These are phyloP conservation scores for Amesomyces nigricolor DNA, from an alignment of 2,329 filamentous ascomycete genomes.

Conservation along the genomic window DNA sequence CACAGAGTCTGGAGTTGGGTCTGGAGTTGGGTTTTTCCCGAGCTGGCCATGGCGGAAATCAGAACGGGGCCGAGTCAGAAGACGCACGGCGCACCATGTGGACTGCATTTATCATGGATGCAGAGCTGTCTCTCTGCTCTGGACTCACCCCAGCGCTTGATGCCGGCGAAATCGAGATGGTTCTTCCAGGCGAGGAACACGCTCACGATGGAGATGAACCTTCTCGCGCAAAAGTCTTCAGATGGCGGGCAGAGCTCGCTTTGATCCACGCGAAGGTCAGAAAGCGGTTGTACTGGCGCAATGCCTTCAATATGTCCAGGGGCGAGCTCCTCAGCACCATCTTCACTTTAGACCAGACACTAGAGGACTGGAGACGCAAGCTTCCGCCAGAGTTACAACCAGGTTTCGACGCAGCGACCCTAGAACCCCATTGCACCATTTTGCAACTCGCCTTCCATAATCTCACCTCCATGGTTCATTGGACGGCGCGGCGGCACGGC, in stretches of 20 bases:
- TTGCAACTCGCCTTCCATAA: neutral
- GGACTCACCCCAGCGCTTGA: neutral
- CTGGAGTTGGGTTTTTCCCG: no score
- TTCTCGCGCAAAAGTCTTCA: no score
- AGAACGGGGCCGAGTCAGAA: no score
- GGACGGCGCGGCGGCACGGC: neutral
- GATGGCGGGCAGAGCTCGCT: no score
- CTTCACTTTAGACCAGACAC: neutral
- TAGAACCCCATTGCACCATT: neutral
- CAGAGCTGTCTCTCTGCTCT: neutral
- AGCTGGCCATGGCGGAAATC: no score
- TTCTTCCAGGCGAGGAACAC: neutral
- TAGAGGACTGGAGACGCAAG: neutral
- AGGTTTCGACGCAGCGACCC: neutral
- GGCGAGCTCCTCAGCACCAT: neutral
- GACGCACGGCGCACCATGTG: neutral
- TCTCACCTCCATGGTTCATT: neutral
- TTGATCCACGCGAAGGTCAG: no score
- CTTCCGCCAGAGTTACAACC: neutral
- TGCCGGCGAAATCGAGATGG: neutral
- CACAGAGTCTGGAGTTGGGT: no score
- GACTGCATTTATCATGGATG: neutral
- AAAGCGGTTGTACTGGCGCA: no score
- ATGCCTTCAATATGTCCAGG: neutral
- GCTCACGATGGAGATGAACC: neutral